Evolutionary conservation across 805 yeast species (phyloP).

Genomic region (Zygosaccharomyces rouxii): DNA sequence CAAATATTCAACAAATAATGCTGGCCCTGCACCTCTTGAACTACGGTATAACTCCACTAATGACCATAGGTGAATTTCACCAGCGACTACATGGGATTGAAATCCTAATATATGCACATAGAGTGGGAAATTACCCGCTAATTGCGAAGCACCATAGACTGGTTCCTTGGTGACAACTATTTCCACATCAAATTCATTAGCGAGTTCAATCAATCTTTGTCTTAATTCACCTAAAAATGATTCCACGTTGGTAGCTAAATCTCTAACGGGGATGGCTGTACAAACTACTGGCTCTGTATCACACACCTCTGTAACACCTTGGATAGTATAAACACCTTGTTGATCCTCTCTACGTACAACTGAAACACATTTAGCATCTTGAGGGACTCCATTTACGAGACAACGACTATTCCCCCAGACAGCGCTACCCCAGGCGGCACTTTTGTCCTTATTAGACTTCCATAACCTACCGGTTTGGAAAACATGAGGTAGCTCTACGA

Average conservation of each 20-base stretch:
- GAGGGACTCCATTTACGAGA: conserved; percentile 1
- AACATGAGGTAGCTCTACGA: conserved; percentile 13
- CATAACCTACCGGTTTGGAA: conserved; percentile 17
- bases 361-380: conserved; percentile 7
- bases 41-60: conserved; percentile 14
- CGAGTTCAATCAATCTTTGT: conserved; percentile 9
- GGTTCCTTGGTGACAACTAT: conserved; percentile 14
- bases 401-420: conserved; percentile 3
- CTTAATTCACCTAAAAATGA: conserved; percentile 5
- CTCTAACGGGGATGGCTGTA: conserved; percentile 2
- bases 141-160: conserved; percentile 3
- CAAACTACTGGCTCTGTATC: conserved; percentile 10
- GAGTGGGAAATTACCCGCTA: conserved; percentile 2
- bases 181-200: conserved; percentile 21
- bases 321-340: conserved; percentile 4
- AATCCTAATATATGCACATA: conserved; percentile 21
- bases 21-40: conserved; percentile 1
- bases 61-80: conserved; percentile 19
- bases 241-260: background rate
- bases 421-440: conserved; percentile 4
- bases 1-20: conserved; percentile 19
- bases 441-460: conserved; percentile 7
- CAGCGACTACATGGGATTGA: conserved; percentile 15
- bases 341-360: conserved; percentile 6
- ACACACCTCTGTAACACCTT: conserved; percentile 13